Percentiles rank a stretch among this genome's conserved stretches.
Conservation (phyloP, 768 basidiomycete genomes). For the Rossbeevera mucosa region DNA sequence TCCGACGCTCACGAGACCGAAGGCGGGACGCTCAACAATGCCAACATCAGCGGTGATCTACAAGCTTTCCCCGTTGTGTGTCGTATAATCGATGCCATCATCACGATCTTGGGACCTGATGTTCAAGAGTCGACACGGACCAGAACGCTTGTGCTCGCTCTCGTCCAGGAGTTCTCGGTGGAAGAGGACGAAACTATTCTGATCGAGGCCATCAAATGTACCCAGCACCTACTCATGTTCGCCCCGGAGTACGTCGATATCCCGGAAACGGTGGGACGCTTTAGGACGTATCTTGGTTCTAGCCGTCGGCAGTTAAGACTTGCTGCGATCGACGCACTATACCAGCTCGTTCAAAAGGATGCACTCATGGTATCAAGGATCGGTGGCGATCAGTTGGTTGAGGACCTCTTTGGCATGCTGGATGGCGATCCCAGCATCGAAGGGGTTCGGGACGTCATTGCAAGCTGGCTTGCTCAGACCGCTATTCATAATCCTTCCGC, state of each 20-base stretch:
- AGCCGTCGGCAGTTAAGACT: slow-evolving; percentile 81
- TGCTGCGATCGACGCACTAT: slow-evolving; percentile 92
- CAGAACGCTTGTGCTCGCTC: slow-evolving; percentile 73
- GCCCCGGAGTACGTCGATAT: slow-evolving; percentile 80
- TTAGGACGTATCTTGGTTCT: slow-evolving; percentile 76
- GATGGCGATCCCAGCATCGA: slow-evolving; percentile 93
- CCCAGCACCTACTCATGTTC: slow-evolving; percentile 97
- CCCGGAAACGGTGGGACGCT: slow-evolving; percentile 71
- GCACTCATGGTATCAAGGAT: slow-evolving; percentile 87
- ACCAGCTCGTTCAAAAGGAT: slow-evolving; percentile 95
- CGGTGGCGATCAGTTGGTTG: slow-evolving; percentile 90
- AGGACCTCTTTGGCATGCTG: slow-evolving; percentile 90
- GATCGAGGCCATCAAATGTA: slow-evolving; percentile 93
- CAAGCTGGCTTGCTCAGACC: slow-evolving; percentile 93
- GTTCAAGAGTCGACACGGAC: slow-evolving; percentile 83
- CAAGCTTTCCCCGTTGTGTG: slow-evolving; percentile 91
- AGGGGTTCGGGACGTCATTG: slow-evolving; percentile 89
- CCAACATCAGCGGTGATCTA: slow-evolving; percentile 84
- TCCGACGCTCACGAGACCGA: slow-evolving; percentile 90
- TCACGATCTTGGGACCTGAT: slow-evolving; percentile 92
- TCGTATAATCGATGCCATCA: slow-evolving; percentile 87
- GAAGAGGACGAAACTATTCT: slow-evolving; percentile 86
- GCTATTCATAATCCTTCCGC: slow-evolving; percentile 90
- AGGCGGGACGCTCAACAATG: slow-evolving; percentile 77
- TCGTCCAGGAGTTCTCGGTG: slow-evolving; percentile 78